These are phyloP conservation scores for Fagopyrum esculentum DNA, from an alignment of 148 eudicot genomes.

Conservation along the genomic window DNA sequence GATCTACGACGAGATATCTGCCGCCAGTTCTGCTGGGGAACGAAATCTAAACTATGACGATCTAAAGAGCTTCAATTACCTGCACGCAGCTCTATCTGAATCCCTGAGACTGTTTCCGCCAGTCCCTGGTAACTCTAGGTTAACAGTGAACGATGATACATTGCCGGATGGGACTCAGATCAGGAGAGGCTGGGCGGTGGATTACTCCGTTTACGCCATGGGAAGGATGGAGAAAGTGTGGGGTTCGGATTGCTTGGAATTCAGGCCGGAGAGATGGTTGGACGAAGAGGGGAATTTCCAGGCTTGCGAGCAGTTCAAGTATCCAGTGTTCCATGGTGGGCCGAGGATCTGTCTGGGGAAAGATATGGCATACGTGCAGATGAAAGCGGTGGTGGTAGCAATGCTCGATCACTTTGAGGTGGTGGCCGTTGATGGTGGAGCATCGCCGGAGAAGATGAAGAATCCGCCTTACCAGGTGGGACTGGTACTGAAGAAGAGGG, in stretches of 20 bases:
- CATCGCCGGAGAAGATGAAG: not conserved
- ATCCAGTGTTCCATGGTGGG: conserved; percentile 35
- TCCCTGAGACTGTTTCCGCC: conserved; percentile 57
- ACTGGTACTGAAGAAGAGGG: conserved; percentile 30
- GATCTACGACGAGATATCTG: conserved; percentile 29
- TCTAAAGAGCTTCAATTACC: conserved; percentile 44
- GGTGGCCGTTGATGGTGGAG: conserved; percentile 24
- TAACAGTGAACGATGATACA: conserved; percentile 34
- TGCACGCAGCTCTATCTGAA: conserved; percentile 59
- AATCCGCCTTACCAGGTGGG: conserved; percentile 15
- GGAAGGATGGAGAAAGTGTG: conserved; percentile 69
- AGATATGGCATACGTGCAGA: conserved; percentile 45
- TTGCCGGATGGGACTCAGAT: conserved; percentile 52
- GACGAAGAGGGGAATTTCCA: conserved; percentile 15
- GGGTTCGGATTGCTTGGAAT: conserved; percentile 62
- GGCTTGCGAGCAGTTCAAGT: conserved; percentile 22
- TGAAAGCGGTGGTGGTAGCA: conserved; percentile 34
- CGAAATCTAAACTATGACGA: conserved; percentile 30
- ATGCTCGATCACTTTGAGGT: conserved; percentile 31
- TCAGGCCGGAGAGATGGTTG: conserved; percentile 59
- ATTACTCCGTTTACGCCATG: conserved; percentile 49
- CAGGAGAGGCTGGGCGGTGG: conserved; percentile 36
- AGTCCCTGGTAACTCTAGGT: conserved; percentile 50
- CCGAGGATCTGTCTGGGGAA: conserved; percentile 40
- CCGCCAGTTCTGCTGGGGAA: conserved; percentile 28